These are phyloP conservation scores for Amniculicola lignicola DNA, from an alignment of 495 filamentous ascomycete genomes.

Conservation along the genomic window DNA sequence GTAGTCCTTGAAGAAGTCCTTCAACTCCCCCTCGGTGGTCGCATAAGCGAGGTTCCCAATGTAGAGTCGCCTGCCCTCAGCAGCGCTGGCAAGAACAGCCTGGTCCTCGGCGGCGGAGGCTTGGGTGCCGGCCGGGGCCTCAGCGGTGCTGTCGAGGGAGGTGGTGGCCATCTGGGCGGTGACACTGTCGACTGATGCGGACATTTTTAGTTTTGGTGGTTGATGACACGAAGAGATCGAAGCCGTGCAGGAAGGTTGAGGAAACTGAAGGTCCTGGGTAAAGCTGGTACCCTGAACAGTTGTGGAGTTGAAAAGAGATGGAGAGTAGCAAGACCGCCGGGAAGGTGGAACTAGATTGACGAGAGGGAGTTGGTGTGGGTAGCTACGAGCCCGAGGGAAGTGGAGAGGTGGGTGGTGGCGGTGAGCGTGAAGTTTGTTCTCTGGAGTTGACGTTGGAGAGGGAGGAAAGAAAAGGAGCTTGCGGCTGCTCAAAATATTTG, in stretches of 20 bases:
- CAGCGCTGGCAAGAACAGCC: constrained; percentile 91
- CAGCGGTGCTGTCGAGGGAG: constrained; percentile 52
- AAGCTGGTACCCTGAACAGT: constrained; percentile 38
- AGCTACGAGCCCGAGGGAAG: constrained; percentile 45
- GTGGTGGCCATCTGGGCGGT: constrained; percentile 79
- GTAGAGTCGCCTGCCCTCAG: constrained; percentile 97
- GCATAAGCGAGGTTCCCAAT: constrained; percentile 99
- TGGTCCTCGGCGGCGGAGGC: constrained; percentile 64
- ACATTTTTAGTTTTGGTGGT: constrained; percentile 41
- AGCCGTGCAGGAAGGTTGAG: constrained; percentile 37
- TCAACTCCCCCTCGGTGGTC: constrained; percentile 99
- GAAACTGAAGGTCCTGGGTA: constrained; percentile 37
- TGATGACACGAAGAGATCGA: constrained; percentile 41
- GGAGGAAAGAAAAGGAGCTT: constrained; percentile 35
- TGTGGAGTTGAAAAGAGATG: constrained; percentile 22
- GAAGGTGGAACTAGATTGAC: constrained; percentile 35
- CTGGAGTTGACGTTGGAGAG: constrained; percentile 34
- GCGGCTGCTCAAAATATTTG: constrained; percentile 21
- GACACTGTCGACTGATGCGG: constrained; percentile 66
- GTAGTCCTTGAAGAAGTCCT: constrained; percentile 97
- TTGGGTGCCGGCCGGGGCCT: constrained; percentile 41
- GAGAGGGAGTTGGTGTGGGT: constrained; percentile 45
- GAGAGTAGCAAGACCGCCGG: constrained; percentile 42
- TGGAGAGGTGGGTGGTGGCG: constrained; percentile 30
- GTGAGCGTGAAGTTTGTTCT: constrained; percentile 27